phyloP scores from a whole-genome alignment of 2,329 filamentous ascomycete species.

The Botryotinia narcissicola region DNA sequence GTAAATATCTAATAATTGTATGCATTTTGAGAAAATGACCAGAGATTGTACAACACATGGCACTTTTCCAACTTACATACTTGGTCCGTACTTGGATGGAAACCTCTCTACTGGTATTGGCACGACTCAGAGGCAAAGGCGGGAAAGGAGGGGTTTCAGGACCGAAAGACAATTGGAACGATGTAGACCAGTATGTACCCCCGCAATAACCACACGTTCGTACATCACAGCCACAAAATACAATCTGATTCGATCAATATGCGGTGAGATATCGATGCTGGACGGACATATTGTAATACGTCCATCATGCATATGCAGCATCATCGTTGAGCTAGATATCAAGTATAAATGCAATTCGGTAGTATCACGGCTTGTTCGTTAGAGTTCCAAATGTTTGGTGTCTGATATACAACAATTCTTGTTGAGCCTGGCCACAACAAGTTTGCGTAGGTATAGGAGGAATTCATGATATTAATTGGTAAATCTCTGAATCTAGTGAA shows the following conservation, averaged over 20 bases:
- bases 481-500: neutral
- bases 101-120: neutral
- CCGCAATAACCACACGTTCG: neutral
- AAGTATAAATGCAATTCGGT: neutral
- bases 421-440: accelerated
- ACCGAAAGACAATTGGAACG: neutral
- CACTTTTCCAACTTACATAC: neutral
- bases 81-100: neutral
- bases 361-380: neutral
- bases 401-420: neutral
- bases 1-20: neutral
- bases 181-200: neutral
- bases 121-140: neutral
- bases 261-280: neutral
- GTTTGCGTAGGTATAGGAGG: neutral
- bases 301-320: neutral
- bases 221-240: neutral
- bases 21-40: neutral
- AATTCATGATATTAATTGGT: neutral
- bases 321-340: neutral
- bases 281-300: neutral
- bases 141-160: neutral
- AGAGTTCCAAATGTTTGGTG: neutral
- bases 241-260: neutral
- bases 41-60: constrained; percentile 15